Conservation (phyloP, 192 early-diverging fungal species). For the Funneliformis mosseae region DNA sequence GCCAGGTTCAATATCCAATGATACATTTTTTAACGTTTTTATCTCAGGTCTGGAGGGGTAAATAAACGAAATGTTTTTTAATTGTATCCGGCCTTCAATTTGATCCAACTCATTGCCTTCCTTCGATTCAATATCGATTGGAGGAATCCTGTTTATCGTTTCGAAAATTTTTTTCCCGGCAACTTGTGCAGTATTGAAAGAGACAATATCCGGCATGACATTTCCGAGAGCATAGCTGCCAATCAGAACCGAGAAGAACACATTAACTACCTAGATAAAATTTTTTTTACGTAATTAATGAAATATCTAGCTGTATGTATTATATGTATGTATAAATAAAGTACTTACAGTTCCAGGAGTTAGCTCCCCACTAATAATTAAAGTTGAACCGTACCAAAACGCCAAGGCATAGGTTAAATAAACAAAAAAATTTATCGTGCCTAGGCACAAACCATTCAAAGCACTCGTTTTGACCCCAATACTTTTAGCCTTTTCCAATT, state of each 20-base stretch:
- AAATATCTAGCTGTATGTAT: too few relatives aligned
- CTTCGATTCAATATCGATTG: constrained; percentile 68
- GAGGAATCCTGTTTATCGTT: constrained; percentile 79
- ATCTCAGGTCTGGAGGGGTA: constrained; percentile 64
- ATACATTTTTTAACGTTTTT: constrained; percentile 60
- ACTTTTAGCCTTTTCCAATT: constrained; percentile 45
- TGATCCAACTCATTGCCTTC: constrained; percentile 45
- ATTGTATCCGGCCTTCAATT: constrained; percentile 47
- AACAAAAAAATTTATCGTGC: constrained; percentile 53
- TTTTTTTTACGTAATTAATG: constrained; percentile 34
- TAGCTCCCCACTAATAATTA: constrained; percentile 69
- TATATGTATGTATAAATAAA: constrained; percentile 32
- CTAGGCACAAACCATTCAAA: constrained; percentile 45
- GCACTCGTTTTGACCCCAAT: constrained; percentile 48
- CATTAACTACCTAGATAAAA: constrained; percentile 50
- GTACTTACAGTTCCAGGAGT: constrained; percentile 57
- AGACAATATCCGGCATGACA: constrained; percentile 73
- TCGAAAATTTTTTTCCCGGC: constrained; percentile 81
- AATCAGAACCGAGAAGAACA: constrained; percentile 73
- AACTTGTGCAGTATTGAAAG: constrained; percentile 71
- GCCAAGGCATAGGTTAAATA: constrained; percentile 58
- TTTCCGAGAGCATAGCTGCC: constrained; percentile 65
- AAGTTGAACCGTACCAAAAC: constrained; percentile 60
- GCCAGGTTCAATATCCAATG: constrained; percentile 52
- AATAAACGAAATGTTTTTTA: constrained; percentile 56